A percentile compares a stretch with the other conserved stretches of the same genome.
phyloP scores from a whole-genome alignment of 441 rosid genomes.

The Erodium moschatum region DNA sequence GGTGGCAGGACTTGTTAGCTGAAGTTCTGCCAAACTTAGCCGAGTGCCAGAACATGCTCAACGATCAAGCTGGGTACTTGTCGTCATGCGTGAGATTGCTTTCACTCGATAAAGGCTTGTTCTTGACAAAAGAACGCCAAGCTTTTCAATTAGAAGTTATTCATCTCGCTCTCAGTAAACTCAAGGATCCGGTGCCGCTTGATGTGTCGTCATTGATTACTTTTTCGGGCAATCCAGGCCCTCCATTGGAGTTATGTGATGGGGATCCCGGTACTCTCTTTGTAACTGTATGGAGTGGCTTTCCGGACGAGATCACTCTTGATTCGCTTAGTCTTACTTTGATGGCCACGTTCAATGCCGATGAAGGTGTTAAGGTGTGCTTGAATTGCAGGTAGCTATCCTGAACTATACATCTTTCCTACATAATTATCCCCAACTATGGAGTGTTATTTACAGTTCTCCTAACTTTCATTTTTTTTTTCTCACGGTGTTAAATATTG shows the following conservation, averaged over 20 bases:
- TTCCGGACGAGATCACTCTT: constrained; percentile 92
- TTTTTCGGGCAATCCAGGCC: constrained; percentile 84
- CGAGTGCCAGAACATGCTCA: constrained; percentile 85
- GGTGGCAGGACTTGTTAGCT: constrained; percentile 96
- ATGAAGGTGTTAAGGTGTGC: constrained; percentile 82
- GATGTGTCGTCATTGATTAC: constrained; percentile 91
- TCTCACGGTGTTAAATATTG: no score
- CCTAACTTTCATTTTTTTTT: no score
- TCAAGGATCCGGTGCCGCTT: constrained; percentile 85
- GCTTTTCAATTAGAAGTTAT: constrained; percentile 88
- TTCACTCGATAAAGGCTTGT: constrained; percentile 75
- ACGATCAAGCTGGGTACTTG: constrained; percentile 92
- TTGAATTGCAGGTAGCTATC: constrained; percentile 9
- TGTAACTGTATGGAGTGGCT: constrained; percentile 93
- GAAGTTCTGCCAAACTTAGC: constrained; percentile 90
- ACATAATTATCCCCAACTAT: no score
- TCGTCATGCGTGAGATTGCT: constrained; percentile 88
- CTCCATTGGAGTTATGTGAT: constrained; percentile 81
- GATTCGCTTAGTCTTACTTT: constrained; percentile 84
- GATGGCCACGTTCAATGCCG: constrained; percentile 78
- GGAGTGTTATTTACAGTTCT: no score
- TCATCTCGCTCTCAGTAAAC: constrained; percentile 84
- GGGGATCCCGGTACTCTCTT: constrained; percentile 89
- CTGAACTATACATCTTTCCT: no score
- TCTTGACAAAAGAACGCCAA: constrained; percentile 78